Evolutionary conservation across 108 stramenopile genomes (phyloP).

Genomic region (Stephanodiscus triporus): DNA sequence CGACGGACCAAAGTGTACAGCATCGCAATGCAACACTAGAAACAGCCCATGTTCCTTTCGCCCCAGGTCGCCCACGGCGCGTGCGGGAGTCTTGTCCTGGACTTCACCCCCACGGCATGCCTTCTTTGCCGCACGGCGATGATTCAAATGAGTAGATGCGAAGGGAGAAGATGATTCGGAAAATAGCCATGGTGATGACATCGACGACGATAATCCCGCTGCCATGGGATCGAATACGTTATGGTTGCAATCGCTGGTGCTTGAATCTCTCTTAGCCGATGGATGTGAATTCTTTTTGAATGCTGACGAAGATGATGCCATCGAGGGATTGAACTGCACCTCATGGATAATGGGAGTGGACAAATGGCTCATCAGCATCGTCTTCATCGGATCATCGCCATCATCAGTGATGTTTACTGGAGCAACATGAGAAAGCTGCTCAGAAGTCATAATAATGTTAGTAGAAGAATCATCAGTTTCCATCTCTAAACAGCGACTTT

Average conservation of each 20-base stretch:
- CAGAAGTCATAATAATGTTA: background rate
- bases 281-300: conserved; percentile 26
- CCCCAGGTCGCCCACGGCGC: conserved; percentile 67
- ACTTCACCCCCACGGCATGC: conserved; percentile 16
- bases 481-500: conserved; percentile 24
- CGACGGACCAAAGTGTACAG: conserved; percentile 59
- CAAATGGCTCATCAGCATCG: background rate
- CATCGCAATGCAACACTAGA: conserved; percentile 77
- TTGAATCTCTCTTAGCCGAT: conserved; percentile 14
- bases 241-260: background rate
- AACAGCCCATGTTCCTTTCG: conserved; percentile 69
- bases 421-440: background rate
- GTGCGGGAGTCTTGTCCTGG: conserved; percentile 41
- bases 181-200: conserved; percentile 14
- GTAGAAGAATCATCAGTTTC: conserved; percentile 7
- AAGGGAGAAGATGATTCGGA: conserved; percentile 33
- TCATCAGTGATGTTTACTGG: conserved; percentile 3
- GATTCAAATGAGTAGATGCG: background rate
- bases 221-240: conserved; percentile 42
- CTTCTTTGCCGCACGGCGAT: conserved; percentile 29
- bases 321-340: conserved; percentile 47
- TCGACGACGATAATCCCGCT: conserved; percentile 20
- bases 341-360: conserved; percentile 37
- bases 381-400: background rate
- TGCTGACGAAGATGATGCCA: conserved; percentile 30